Evolutionary conservation across 176 grass and related monocot genomes (phyloP), one percentile per base, ranked within the genome.

Genomic region (Eremochloa ophiuroides): DNA sequence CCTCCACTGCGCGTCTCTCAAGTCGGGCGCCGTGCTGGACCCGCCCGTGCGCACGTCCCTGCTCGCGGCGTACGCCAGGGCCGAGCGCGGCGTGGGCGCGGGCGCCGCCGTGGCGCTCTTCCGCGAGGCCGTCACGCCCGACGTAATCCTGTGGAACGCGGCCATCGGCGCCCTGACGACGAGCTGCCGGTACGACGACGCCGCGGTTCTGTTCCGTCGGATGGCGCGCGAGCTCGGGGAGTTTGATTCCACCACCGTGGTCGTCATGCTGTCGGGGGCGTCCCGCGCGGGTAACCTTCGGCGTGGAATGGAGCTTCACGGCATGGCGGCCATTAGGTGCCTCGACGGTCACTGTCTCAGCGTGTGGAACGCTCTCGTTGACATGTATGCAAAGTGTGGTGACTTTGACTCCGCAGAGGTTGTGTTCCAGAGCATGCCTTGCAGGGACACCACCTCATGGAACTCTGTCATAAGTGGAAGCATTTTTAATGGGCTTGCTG

Each of bases 351-450:
- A 76, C 41, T 9, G 78, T 35, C 8, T 77, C 12, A 70, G 42
- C 71, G 66, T 93, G 46, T 87, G 84, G 58, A 98, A 98, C 78
- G 86, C 95, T 37, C 79, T 98, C 12, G 56, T 93, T 23, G 72
- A 92, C 79, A 89, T 94, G 90, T 98, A 98, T 30, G 86, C 95
- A 0, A 98, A 95, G 56, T 89, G 86, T 10, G 75, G 84, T 4
- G 22, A 87, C 42, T 79, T 86, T 40, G 51, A 14, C 10, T 87
- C 84, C 35, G 89, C 90, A 0, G 88, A 88, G 58, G 61, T 38
- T 69, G 74, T 86, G 28, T 98, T 98, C 55, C 41, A 47, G 69
- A 85, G 65, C 13, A 95, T 98, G 86, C 74, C 78, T 6, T 80
- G 17, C 25, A 86, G 77, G 71, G 87, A 94, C 33, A 66, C 81